Evolutionary conservation across 176 grass and related monocot species (phyloP).

Genomic region (Oryza nivara): DNA sequence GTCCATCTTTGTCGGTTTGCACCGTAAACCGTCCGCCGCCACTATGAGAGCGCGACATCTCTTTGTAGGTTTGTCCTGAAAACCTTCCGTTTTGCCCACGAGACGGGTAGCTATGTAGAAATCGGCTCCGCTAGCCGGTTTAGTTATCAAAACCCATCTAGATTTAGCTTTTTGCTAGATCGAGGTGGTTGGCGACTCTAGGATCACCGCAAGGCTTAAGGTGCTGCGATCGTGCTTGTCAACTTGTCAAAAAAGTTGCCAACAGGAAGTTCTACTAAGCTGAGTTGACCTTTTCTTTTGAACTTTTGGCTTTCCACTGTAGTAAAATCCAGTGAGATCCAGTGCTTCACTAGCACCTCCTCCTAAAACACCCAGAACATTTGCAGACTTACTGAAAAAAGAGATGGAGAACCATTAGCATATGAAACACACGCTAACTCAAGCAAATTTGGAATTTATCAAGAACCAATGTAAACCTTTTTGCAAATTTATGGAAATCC

Average conservation of each 20-base stretch:
- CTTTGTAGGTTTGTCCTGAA: too few species aligned
- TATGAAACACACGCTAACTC: constrained; percentile 14
- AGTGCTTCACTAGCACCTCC: constrained; percentile 80
- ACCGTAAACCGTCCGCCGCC: too few species aligned
- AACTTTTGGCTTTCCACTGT: constrained; percentile 74
- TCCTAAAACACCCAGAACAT: constrained; percentile 94
- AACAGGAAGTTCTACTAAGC: constrained; percentile 59
- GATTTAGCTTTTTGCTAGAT: too few species aligned
- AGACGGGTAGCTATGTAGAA: too few species aligned
- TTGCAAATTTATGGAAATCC: constrained; percentile 99
- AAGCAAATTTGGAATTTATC: constrained; percentile 27
- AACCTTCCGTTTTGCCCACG: too few species aligned
- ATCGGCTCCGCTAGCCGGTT: too few species aligned
- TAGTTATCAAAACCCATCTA: too few species aligned
- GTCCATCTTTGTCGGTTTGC: too few species aligned
- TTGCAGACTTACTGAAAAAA: constrained; percentile 87
- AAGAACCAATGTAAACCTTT: constrained; percentile 68
- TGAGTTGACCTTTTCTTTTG: constrained; percentile 64
- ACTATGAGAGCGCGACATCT: too few species aligned
- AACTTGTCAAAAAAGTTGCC: too few species aligned
- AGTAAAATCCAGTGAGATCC: constrained; percentile 95
- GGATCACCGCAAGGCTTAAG: neutral
- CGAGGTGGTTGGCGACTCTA: too few species aligned
- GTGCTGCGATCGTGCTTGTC: too few species aligned
- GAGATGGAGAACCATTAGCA: constrained; percentile 43